These are phyloP conservation scores for Pulveroboletus frians DNA, from an alignment of 768 basidiomycete genomes.

Conservation along the genomic window DNA sequence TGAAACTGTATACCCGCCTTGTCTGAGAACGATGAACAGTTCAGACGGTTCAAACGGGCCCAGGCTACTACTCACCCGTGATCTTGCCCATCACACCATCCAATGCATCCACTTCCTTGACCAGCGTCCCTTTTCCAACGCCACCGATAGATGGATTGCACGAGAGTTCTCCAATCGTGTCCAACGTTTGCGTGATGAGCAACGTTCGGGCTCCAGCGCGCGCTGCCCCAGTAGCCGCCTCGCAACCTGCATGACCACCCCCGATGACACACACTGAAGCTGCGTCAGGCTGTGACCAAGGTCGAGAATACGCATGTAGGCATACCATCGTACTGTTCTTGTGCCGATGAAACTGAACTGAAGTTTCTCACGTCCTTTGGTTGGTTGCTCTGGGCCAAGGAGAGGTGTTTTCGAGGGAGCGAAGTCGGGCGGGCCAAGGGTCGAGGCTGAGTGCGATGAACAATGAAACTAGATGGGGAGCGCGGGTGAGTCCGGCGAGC, in stretches of 20 bases:
- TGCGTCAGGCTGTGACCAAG: conserved; percentile 33
- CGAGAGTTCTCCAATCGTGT: conserved; percentile 79
- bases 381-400: neutral
- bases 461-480: neutral
- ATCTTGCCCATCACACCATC: conserved; percentile 82
- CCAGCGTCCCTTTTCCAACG: conserved; percentile 86
- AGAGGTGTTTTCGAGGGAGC: neutral
- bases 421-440: neutral
- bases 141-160: conserved; percentile 93
- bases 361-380: conserved; percentile 1
- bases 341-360: neutral
- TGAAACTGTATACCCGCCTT: conserved; percentile 87
- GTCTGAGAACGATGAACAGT: conserved; percentile 41
- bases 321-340: conserved; percentile 24
- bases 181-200: conserved; percentile 75
- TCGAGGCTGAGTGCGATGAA: neutral
- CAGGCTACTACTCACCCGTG: conserved; percentile 49
- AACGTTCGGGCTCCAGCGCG: conserved; percentile 77
- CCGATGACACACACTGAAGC: conserved; percentile 78
- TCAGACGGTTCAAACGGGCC: neutral
- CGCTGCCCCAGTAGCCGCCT: conserved; percentile 84
- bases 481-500: conserved; percentile 5
- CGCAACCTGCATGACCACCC: conserved; percentile 90
- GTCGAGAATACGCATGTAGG: neutral
- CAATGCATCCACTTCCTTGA: conserved; percentile 87